Conservation (phyloP, 1,139 yeast species). For the Suhomyces atakaporum region DNA sequence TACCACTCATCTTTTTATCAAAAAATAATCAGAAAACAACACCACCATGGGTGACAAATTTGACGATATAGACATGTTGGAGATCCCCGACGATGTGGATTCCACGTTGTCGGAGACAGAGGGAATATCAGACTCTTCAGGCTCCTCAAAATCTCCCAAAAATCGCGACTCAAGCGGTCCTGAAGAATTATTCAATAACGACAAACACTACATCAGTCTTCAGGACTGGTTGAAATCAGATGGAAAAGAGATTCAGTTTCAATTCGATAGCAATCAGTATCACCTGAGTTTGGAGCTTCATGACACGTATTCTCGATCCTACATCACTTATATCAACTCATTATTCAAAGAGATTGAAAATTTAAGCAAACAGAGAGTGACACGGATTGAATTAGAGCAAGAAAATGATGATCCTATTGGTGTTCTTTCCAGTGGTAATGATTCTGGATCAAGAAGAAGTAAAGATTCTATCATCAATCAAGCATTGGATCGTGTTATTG, state of each 20-base stretch:
- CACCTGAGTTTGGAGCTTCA: conserved; percentile 24
- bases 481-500: conserved; percentile 22
- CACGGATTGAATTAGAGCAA: conserved; percentile 22
- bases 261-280: conserved; percentile 32
- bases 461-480: conserved; percentile 24
- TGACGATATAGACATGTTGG: conserved; percentile 50
- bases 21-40: not conserved
- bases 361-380: conserved; percentile 24
- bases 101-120: conserved; percentile 34
- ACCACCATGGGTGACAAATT: conserved; percentile 17
- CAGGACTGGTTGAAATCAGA: conserved; percentile 41
- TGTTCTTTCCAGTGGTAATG: conserved; percentile 26
- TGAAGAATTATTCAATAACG: conserved; percentile 14
- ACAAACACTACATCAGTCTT: conserved; percentile 26
- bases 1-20: conserved; percentile 4
- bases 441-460: conserved; percentile 6
- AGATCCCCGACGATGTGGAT: conserved; percentile 40
- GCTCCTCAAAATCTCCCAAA: conserved; percentile 1
- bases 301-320: conserved; percentile 23
- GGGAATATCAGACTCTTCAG: conserved; percentile 27
- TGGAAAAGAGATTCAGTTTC: conserved; percentile 27
- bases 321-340: conserved; percentile 32
- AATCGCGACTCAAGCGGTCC: not conserved
- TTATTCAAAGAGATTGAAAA: conserved; percentile 38
- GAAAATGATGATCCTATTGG: conserved; percentile 37